phyloP scores from a whole-genome alignment of 805 yeast genomes.

The Yamadazyma ubonensis region DNA sequence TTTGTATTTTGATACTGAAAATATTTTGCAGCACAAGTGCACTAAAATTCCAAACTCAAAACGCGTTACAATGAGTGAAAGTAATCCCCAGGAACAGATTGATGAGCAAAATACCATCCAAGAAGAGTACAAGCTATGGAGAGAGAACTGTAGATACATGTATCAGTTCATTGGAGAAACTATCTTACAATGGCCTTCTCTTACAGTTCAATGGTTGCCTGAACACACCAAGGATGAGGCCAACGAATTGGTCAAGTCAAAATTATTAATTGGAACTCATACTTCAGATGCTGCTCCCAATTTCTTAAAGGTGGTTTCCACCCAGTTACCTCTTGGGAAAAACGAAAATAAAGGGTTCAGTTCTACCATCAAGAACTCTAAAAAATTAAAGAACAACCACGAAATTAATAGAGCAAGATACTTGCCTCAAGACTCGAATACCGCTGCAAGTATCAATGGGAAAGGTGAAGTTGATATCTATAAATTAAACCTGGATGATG shows the following conservation, averaged over 20 bases:
- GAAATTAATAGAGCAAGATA: conserved; percentile 75
- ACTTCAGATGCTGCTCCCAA: conserved; percentile 69
- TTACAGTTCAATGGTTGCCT: conserved; percentile 78
- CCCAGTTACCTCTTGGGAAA: conserved; percentile 48
- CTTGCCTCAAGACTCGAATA: conserved; percentile 57
- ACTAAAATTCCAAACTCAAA: no score
- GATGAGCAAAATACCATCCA: conserved; percentile 47
- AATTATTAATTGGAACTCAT: conserved; percentile 67
- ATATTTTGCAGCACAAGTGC: no score
- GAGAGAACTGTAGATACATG: conserved; percentile 77
- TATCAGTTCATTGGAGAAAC: conserved; percentile 81
- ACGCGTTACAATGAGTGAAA: neutral
- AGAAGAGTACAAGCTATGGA: conserved; percentile 77
- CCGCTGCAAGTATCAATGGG: conserved; percentile 69
- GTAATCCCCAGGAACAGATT: conserved; percentile 13
- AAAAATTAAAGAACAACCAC: conserved; percentile 57
- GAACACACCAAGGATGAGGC: conserved; percentile 21
- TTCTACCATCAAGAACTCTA: conserved; percentile 58
- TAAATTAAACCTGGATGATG: conserved; percentile 30
- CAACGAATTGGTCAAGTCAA: conserved; percentile 42
- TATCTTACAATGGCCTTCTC: conserved; percentile 77
- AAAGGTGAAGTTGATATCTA: conserved; percentile 60
- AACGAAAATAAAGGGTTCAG: conserved; percentile 34
- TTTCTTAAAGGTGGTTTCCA: conserved; percentile 62
- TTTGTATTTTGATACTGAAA: no score